phyloP scores from a whole-genome alignment of 2,329 filamentous ascomycete species.

The Xylariaceae sp. region DNA sequence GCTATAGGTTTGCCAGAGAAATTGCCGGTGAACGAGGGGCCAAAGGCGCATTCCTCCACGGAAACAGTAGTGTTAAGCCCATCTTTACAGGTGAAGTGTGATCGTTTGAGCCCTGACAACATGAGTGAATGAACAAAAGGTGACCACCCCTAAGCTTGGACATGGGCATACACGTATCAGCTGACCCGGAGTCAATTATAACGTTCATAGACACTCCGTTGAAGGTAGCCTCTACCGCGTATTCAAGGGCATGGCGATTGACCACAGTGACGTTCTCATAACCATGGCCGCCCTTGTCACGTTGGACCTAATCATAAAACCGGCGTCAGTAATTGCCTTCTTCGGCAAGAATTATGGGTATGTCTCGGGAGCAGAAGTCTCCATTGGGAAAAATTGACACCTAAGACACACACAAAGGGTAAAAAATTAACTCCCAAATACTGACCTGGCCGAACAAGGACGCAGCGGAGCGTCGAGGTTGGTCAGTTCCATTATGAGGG shows the following conservation, averaged over 20 bases:
- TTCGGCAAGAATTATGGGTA: no score
- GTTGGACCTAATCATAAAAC: no score
- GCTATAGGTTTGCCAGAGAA: constrained; percentile 46
- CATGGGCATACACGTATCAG: constrained; percentile 49
- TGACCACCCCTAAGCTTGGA: background rate
- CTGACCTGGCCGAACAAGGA: constrained; percentile 34
- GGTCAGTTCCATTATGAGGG: background rate
- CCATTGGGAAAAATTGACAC: no score
- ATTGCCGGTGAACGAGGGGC: constrained; percentile 40
- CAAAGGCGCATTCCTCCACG: constrained; percentile 45
- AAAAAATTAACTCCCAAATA: no score
- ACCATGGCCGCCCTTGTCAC: constrained; percentile 27
- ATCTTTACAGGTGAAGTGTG: constrained; percentile 47
- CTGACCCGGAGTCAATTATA: constrained; percentile 54
- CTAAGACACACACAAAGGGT: no score
- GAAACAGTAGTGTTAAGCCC: constrained; percentile 34
- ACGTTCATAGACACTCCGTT: constrained; percentile 34
- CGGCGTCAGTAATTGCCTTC: no score
- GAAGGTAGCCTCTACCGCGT: constrained; percentile 34
- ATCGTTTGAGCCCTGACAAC: constrained; percentile 40
- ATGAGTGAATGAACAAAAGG: background rate
- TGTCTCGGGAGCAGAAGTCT: no score
- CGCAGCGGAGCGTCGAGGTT: constrained; percentile 29
- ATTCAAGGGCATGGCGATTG: constrained; percentile 38
- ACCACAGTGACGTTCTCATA: constrained; percentile 40